Percentiles rank a stretch among this genome's conserved stretches.
These are phyloP conservation scores for Teratosphaeria pseudoeucalypti DNA, from an alignment of 2,329 filamentous ascomycete genomes.

Conservation along the genomic window DNA sequence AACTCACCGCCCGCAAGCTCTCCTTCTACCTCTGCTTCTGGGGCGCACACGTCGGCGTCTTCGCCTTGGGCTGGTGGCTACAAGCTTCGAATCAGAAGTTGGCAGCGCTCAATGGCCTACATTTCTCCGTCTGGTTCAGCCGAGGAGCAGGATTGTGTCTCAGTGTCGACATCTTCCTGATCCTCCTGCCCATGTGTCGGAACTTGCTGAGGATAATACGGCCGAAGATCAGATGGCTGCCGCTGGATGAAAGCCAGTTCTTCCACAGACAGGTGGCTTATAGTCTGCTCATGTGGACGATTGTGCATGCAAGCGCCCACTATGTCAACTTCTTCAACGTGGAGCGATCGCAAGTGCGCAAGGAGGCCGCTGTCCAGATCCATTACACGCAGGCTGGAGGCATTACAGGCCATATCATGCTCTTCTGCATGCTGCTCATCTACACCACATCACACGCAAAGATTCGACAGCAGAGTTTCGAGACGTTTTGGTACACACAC, in stretches of 20 bases:
- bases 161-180: constrained; percentile 73
- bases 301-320: constrained; percentile 66
- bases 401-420: constrained; percentile 93
- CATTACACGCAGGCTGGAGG: constrained; percentile 85
- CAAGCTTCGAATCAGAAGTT: constrained; percentile 60
- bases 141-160: constrained; percentile 83
- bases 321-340: constrained; percentile 99
- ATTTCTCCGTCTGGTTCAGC: constrained; percentile 90
- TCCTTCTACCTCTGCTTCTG: constrained; percentile 29
- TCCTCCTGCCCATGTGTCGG: constrained; percentile 88
- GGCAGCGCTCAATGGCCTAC: constrained; percentile 66
- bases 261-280: constrained; percentile 95
- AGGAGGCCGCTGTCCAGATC: constrained; percentile 72
- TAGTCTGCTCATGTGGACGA: constrained; percentile 70
- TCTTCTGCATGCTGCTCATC: constrained; percentile 97
- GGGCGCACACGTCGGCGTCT: constrained; percentile 27
- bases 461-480: constrained; percentile 93
- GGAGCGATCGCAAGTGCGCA: constrained; percentile 72
- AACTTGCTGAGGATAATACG: constrained; percentile 76
- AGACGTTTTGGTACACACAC: constrained; percentile 99
- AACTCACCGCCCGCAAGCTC: constrained; percentile 26
- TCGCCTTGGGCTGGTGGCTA: constrained; percentile 40
- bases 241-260: constrained; percentile 94
- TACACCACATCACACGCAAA: constrained; percentile 90
- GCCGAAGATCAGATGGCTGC: constrained; percentile 77